Conservation (phyloP, 2,329 filamentous ascomycete genomes). For the Paecilomyces variotii region DNA sequence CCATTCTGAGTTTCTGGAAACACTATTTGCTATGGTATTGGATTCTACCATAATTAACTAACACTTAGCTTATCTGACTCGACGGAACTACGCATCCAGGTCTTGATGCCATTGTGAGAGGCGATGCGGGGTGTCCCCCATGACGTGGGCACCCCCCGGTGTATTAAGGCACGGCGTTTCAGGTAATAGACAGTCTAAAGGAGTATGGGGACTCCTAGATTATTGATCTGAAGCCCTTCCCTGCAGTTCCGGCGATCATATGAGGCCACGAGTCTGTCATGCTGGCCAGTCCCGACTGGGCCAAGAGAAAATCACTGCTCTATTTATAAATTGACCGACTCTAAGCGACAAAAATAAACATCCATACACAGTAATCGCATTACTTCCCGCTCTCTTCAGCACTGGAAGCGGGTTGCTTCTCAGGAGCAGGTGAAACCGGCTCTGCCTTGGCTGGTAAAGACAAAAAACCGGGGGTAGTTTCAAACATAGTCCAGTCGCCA, state of each 20-base stretch:
- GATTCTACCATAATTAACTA: background rate
- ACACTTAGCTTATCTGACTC: background rate
- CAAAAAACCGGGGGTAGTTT: slow-evolving; percentile 5
- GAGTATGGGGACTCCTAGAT: background rate
- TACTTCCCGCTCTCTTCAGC: background rate
- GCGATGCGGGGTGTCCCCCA: background rate
- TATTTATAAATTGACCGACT: background rate
- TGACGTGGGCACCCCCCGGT: background rate
- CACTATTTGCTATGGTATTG: background rate
- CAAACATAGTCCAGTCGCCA: slow-evolving; percentile 40
- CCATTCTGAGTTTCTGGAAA: background rate
- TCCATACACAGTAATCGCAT: background rate
- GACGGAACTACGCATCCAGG: background rate
- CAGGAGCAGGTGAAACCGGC: slow-evolving; percentile 1
- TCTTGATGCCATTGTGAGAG: background rate
- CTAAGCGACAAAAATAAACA: background rate
- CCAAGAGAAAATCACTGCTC: background rate
- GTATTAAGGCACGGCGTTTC: background rate
- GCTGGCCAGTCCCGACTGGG: too few relatives aligned
- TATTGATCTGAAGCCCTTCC: background rate
- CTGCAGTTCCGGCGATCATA: background rate
- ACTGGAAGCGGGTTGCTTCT: background rate
- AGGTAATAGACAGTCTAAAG: background rate
- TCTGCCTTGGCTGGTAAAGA: background rate
- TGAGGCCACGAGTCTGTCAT: too few relatives aligned